Evolutionary conservation across 176 grass and related monocot genomes (phyloP), one percentile per base, ranked within the genome.

Genomic region (Rhynchospora tenuis): DNA sequence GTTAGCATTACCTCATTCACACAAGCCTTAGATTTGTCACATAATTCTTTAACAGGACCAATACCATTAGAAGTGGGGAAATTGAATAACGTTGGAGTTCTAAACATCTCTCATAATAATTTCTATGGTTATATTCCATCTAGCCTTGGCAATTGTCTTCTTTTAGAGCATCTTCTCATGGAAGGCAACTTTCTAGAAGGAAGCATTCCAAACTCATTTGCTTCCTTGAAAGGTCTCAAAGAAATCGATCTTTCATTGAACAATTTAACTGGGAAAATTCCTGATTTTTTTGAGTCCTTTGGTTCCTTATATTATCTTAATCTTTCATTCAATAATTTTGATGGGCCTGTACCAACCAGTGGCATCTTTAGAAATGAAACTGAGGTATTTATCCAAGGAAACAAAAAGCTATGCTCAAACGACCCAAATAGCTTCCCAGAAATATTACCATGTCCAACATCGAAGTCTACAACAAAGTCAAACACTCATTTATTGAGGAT

Each of bases 301-400:
- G 16, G 10, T 16, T 74, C 58, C 33, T 78, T 94, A 57, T 7
- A 75, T 20, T 48, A 38, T 17, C 52, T 94, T 28, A 86, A 94
- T 33, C 2, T 93, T 2, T 91, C 92, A 7, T 91, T 86, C 83
- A 91, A 94, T 42, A 59, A 70, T 86, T 44, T 94, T 14, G 45
- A 46, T 26, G 92, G 92, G 2, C 74, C 86, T 51, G 50, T 91
- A 54, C 89, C 92, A 13, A 51, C 22, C 7, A 14, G 38, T 19
- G 87, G 87, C 8, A 26, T 89, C 11, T 94, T 94, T 38, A 9
- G 19, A 8, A 94, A 91, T 48, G 7, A 57, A 44, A 86, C 27
- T 9, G 83, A 23, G 0, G 67, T 91, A 16, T 74, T 42, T 1
- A 57, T 93, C 50, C 6, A 13, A n/a, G 89, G 89, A 45, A 93